phyloP scores from a whole-genome alignment of 306 rosid species.

The Astragalus glycyphyllos region DNA sequence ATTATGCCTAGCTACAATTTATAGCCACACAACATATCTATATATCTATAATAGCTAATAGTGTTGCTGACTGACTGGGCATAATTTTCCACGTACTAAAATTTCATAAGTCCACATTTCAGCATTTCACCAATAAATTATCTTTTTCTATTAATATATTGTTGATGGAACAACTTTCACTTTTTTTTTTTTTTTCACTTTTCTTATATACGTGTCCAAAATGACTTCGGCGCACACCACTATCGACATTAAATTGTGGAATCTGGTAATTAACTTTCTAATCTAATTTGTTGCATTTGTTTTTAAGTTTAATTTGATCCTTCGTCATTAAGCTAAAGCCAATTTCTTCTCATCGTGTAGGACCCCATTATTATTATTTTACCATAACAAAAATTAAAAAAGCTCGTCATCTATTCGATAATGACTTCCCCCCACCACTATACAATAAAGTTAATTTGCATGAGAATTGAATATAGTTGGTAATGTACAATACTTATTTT shows the following conservation, averaged over 20 bases:
- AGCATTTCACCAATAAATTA: conserved; percentile 10
- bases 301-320: conserved; percentile 70
- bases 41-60: not conserved
- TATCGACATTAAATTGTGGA: not conserved
- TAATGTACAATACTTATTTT: conserved; percentile 19
- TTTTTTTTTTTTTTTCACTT: conserved; percentile 41
- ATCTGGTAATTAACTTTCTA: conserved; percentile 46
- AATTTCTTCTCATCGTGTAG: conserved; percentile 37
- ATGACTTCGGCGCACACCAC: conserved; percentile 43
- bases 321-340: conserved; percentile 89
- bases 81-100: conserved; percentile 39
- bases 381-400: conserved; percentile 10
- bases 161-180: conserved; percentile 35
- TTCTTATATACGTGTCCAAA: conserved; percentile 49
- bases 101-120: conserved; percentile 45
- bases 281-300: conserved; percentile 44
- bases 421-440: conserved; percentile 52
- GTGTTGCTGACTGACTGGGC: not conserved
- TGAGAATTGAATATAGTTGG: conserved; percentile 44
- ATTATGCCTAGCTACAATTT: not conserved
- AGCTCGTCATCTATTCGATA: conserved; percentile 19
- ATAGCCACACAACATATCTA: conserved; percentile 12
- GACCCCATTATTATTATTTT: conserved; percentile 43
- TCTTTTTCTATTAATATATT: not conserved
- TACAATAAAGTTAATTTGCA: conserved; percentile 42